These are phyloP conservation scores for Arabis hirsuta DNA, from an alignment of 345 rosid genomes.

Conservation along the genomic window DNA sequence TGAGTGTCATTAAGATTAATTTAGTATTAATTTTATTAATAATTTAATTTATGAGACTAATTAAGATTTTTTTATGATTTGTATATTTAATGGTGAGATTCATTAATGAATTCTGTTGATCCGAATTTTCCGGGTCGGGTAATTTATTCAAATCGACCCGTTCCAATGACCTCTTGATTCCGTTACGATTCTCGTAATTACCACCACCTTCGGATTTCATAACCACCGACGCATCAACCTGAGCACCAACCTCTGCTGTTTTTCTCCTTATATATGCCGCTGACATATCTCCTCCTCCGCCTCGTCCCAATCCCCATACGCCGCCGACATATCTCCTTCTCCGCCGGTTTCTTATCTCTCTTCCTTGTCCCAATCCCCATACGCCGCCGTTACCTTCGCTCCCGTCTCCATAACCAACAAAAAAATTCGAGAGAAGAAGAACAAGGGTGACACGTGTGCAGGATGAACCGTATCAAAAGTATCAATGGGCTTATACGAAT, in stretches of 20 bases:
- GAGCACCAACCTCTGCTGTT: slow-evolving; percentile 95
- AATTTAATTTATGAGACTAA: no score
- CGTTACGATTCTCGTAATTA: slow-evolving; percentile 12
- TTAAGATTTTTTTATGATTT: no score
- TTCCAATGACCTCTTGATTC: slow-evolving; percentile 36
- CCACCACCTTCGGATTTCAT: slow-evolving; percentile 35
- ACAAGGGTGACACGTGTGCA: no score
- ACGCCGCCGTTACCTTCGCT: slow-evolving; percentile 39
- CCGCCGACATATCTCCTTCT: no score
- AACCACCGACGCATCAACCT: slow-evolving; percentile 72
- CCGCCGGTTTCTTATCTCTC: slow-evolving; percentile 47
- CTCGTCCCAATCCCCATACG: no score
- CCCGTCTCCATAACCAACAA: slow-evolving; percentile 44
- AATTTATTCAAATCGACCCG: slow-evolving; percentile 89
- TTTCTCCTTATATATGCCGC: slow-evolving; percentile 85
- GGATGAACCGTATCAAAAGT: no score
- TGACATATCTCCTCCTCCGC: slow-evolving; percentile 64
- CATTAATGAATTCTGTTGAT: no score
- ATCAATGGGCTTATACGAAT: no score
- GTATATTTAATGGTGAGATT: no score
- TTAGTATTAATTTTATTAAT: no score
- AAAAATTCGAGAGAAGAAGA: no score
- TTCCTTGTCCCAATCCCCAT: slow-evolving; percentile 45
- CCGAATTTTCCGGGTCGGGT: slow-evolving; percentile 87
- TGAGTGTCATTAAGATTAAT: no score